A percentile compares a stretch with the other conserved stretches of the same genome.
Conservation (phyloP, 805 yeast species). For the Nakazawaea pomicola region DNA sequence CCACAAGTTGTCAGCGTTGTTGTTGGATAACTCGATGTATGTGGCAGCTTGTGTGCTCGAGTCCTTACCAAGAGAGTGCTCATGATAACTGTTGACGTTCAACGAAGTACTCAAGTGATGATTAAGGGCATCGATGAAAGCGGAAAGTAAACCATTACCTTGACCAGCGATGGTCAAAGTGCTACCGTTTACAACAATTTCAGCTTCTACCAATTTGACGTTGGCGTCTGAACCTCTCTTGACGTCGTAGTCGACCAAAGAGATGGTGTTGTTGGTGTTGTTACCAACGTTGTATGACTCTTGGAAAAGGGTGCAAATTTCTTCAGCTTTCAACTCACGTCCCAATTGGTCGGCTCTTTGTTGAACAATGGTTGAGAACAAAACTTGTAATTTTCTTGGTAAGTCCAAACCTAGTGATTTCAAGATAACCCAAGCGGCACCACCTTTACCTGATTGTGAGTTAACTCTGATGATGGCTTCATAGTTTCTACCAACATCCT, state of each 20-base stretch:
- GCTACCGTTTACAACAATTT: slow-evolving; percentile 31
- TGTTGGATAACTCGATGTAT: slow-evolving; percentile 54
- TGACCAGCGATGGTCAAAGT: slow-evolving; percentile 40
- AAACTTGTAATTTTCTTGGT: slow-evolving; percentile 68
- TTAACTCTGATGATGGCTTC: slow-evolving; percentile 82
- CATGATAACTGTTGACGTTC: slow-evolving; percentile 63
- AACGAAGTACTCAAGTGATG: slow-evolving; percentile 45
- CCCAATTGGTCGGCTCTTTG: slow-evolving; percentile 58
- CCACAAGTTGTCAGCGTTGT: slow-evolving; percentile 50
- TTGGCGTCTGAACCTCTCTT: slow-evolving; percentile 26
- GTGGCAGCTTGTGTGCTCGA: slow-evolving; percentile 72
- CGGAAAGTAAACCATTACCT: slow-evolving; percentile 79
- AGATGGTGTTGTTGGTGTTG: slow-evolving; percentile 26
- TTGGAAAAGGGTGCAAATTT: slow-evolving; percentile 55
- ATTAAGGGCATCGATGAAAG: slow-evolving; percentile 62
- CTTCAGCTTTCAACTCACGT: slow-evolving; percentile 64
- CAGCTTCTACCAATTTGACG: slow-evolving; percentile 38
- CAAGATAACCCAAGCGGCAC: slow-evolving; percentile 78
- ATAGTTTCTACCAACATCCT: slow-evolving; percentile 74
- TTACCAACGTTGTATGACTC: slow-evolving; percentile 46
- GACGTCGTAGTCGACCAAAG: slow-evolving; percentile 37
- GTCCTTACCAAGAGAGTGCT: slow-evolving; percentile 71
- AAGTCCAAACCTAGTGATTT: slow-evolving; percentile 67
- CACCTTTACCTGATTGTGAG: slow-evolving; percentile 86
- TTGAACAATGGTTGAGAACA: slow-evolving; percentile 64